phyloP scores from a whole-genome alignment of 176 grass and related monocot species.

The Themeda triandra region DNA sequence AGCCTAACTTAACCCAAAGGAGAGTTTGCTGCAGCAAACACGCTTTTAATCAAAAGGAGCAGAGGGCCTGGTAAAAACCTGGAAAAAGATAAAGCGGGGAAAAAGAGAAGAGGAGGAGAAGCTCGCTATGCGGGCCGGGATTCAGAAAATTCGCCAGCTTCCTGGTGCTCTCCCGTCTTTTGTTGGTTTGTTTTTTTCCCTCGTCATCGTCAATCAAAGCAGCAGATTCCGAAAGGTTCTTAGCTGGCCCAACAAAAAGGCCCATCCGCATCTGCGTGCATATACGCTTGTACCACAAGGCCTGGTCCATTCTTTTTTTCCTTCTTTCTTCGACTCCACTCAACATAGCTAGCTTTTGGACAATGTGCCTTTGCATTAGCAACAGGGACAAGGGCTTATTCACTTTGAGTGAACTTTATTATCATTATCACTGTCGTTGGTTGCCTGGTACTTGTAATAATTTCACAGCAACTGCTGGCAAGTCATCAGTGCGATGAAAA shows the following conservation, averaged over 20 bases:
- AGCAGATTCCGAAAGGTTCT: constrained; percentile 46
- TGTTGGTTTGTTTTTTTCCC: neutral
- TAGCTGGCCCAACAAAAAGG: constrained; percentile 35
- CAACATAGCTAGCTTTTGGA: neutral
- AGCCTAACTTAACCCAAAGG: constrained; percentile 32
- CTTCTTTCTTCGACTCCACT: neutral
- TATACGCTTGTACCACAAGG: neutral
- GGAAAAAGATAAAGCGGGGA: constrained; percentile 35
- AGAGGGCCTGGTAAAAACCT: constrained; percentile 26
- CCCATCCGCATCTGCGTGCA: constrained; percentile 12
- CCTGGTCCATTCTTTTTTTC: neutral
- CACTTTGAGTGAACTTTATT: neutral
- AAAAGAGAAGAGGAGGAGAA: neutral
- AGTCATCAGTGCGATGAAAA: neutral
- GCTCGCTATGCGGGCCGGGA: constrained; percentile 32
- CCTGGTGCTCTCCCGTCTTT: neutral
- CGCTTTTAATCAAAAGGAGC: constrained; percentile 51
- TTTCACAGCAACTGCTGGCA: neutral
- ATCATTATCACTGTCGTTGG: neutral
- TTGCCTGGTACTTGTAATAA: neutral
- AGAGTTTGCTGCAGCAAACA: neutral
- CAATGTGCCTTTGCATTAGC: neutral
- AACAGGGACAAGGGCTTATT: neutral
- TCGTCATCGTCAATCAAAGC: constrained; percentile 18
- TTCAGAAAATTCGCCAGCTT: constrained; percentile 21